Evolutionary conservation across 495 filamentous ascomycete genomes (phyloP), one percentile per base, ranked within the genome.

Genomic region (Opeltia flavorubescens): DNA sequence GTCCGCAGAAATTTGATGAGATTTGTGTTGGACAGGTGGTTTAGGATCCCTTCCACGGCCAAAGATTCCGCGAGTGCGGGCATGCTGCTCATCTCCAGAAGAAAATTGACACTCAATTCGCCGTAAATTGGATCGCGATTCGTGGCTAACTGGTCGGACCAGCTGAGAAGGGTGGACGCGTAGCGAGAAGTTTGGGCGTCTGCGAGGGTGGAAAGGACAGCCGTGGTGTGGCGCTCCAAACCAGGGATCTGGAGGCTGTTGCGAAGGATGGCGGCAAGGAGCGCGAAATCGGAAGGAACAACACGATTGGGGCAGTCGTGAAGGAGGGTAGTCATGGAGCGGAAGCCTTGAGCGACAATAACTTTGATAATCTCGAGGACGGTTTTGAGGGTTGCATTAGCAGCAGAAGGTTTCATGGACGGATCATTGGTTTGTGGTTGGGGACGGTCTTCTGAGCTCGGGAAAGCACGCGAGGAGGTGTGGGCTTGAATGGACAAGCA

Each of bases 101-200:
- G 77, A 61, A 95, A 89, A 15, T 84, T 73, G 7, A 95, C 71
- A 54, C 83, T 82, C 15, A 95, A 67, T 55, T 95, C 87, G 51
- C 86, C 93, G 64, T 95, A 95, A 36, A 99, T 68, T n/a, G 91
- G 93, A 52, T 98, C 89, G 25, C 80, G 78, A 43, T 78, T 75
- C 30, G 77, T 68, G 4, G 73, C 65, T 35, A 91, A 71, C 50
- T 80, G 78, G 61, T 96, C 86, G 13, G 91, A 78, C 93, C 93
- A 99, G 5, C 86, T 94, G 62, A 93, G 95, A 42, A 99, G 71
- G 11, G 84, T 85, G 13, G 81, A 80, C 0, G 87, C 88, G 43
- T 84, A 80, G 50, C 89, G 81, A n/a, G 80, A 72, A 2, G 80
- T 78, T 46, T 71, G 67, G 45, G 74, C 70, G 29, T 78, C 70